These are phyloP conservation scores for Penicillium bialowiezense DNA, from an alignment of 495 filamentous ascomycete genomes.

Conservation along the genomic window DNA sequence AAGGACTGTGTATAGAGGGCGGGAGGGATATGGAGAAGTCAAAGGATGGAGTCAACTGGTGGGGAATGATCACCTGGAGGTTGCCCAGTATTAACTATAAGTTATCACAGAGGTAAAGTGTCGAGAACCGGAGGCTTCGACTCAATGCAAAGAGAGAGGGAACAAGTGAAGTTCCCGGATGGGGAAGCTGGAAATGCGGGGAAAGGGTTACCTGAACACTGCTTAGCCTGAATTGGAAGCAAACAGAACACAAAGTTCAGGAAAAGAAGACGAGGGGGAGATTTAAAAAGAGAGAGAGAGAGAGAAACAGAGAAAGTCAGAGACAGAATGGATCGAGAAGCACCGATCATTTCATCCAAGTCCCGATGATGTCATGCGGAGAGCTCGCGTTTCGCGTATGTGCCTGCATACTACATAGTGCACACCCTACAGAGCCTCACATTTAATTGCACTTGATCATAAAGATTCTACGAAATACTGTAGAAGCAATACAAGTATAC, in stretches of 20 bases:
- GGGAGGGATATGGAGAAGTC: neutral
- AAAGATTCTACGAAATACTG: too few species aligned
- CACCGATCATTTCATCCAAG: neutral
- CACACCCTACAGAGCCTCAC: too few species aligned
- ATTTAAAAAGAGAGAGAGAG: neutral
- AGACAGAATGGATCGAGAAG: neutral
- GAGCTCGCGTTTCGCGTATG: too few species aligned
- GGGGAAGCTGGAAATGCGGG: slow-evolving; percentile 22
- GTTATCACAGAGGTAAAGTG: too few species aligned
- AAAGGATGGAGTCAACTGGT: neutral
- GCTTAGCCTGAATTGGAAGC: neutral
- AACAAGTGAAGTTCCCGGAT: neutral
- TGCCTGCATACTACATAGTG: too few species aligned
- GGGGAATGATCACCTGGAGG: neutral
- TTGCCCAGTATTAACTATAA: too few species aligned
- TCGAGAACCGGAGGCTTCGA: too few species aligned
- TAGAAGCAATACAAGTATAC: too few species aligned
- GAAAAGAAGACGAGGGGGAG: too few species aligned
- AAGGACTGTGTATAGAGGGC: neutral
- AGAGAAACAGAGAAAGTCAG: neutral
- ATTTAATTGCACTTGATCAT: too few species aligned
- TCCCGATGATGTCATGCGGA: slow-evolving; percentile 28
- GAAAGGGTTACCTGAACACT: slow-evolving; percentile 9
- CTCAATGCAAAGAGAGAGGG: too few species aligned
- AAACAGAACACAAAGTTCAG: too few species aligned